These are phyloP conservation scores for Ganoderma lucidum DNA, from an alignment of 1,284 basidiomycete genomes.

Conservation along the genomic window DNA sequence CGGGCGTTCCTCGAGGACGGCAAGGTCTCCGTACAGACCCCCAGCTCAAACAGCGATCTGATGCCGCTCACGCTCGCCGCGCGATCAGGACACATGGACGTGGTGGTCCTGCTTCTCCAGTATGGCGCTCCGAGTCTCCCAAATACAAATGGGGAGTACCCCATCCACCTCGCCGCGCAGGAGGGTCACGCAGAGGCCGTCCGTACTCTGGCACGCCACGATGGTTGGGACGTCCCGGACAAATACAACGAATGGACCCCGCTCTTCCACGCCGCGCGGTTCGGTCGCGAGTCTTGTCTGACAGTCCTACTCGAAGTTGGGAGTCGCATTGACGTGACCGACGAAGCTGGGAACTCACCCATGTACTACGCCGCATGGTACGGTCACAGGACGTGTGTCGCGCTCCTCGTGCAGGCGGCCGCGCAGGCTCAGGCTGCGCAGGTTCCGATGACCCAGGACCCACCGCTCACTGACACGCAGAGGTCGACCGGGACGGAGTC, in stretches of 20 bases:
- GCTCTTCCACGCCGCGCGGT: constrained; percentile 93
- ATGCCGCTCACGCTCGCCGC: constrained; percentile 93
- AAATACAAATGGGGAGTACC: constrained; percentile 95
- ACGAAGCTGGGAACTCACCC: constrained; percentile 89
- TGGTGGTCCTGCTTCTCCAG: constrained; percentile 81
- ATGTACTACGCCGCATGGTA: constrained; percentile 99
- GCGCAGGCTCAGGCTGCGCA: constrained; percentile 33
- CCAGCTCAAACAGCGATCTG: constrained; percentile 71
- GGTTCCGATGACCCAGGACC: constrained; percentile 33
- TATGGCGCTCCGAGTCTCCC: constrained; percentile 83
- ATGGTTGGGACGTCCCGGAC: constrained; percentile 91
- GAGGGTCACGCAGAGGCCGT: constrained; percentile 92
- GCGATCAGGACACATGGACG: constrained; percentile 88
- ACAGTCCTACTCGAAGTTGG: constrained; percentile 82
- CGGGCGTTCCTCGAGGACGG: constrained; percentile 78
- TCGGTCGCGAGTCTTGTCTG: constrained; percentile 85
- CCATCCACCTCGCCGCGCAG: constrained; percentile 97
- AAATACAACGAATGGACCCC: constrained; percentile 99
- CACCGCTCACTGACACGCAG: constrained; percentile 43
- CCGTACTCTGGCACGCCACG: constrained; percentile 74
- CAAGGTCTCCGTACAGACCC: constrained; percentile 65
- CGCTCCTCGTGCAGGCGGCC: constrained; percentile 70
- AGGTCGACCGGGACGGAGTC: constrained; percentile 59
- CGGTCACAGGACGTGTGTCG: constrained; percentile 86
- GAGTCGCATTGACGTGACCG: constrained; percentile 75